These are phyloP conservation scores for Aspergillus sclerotioniger DNA, from an alignment of 495 filamentous ascomycete genomes.

Conservation along the genomic window DNA sequence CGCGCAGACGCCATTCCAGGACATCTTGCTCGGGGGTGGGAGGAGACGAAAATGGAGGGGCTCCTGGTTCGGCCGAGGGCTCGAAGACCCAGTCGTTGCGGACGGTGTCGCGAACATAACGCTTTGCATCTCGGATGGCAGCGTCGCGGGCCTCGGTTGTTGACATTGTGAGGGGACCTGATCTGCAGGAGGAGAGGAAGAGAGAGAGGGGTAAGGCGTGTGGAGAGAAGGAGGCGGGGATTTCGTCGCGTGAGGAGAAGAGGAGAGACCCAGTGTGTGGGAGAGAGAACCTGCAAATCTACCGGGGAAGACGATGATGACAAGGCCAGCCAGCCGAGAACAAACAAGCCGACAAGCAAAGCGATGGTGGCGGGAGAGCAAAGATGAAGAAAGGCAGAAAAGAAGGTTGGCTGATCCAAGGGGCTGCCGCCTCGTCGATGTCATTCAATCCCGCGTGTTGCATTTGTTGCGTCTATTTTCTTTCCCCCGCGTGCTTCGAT, in stretches of 20 bases:
- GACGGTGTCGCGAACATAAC: constrained; percentile 40
- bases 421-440: constrained; percentile 14
- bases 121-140: constrained; percentile 43
- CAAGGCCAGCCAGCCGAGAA: background rate
- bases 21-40: constrained; percentile 29
- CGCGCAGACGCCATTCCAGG: constrained; percentile 41
- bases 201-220: constrained; percentile 1
- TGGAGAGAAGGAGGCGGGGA: background rate
- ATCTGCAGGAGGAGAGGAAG: background rate
- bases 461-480: background rate
- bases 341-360: background rate
- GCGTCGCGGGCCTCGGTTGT: constrained; percentile 37
- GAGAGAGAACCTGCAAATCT: background rate
- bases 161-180: constrained; percentile 19
- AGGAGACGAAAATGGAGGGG: constrained; percentile 26
- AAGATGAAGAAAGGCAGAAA: background rate
- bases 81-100: constrained; percentile 47
- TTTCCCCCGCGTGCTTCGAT: background rate
- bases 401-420: constrained; percentile 10
- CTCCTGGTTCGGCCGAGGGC: constrained; percentile 26
- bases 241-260: background rate
- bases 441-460: constrained; percentile 5
- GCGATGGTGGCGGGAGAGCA: background rate
- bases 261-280: background rate
- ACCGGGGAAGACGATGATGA: background rate